A percentile compares a stretch with the other conserved stretches of the same genome.
Evolutionary conservation across 805 yeast species (phyloP).

Genomic region (Brettanomyces nanus): DNA sequence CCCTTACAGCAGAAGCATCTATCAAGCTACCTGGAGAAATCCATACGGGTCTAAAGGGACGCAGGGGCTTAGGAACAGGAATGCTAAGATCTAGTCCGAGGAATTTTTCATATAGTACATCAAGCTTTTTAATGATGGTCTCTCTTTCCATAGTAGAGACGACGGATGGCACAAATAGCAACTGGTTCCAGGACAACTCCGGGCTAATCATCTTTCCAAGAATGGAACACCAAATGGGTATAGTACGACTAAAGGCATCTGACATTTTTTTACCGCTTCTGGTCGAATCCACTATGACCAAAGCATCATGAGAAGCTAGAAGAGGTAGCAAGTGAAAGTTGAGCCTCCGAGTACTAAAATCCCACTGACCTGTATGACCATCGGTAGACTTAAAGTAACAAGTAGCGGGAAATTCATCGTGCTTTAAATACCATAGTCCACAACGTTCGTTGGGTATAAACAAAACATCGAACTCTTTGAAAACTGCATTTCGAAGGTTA

Average conservation of each 20-base stretch:
- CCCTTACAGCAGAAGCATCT: slow-evolving; percentile 1
- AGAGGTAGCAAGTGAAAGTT: slow-evolving; percentile 62
- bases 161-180: slow-evolving; percentile 35
- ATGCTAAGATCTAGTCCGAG: neutral
- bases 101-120: slow-evolving; percentile 13
- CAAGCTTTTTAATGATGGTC: slow-evolving; percentile 41
- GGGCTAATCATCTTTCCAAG: slow-evolving; percentile 48
- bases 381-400: slow-evolving; percentile 87
- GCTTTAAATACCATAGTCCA: slow-evolving; percentile 76
- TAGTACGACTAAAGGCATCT: slow-evolving; percentile 77
- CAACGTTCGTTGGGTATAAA: slow-evolving; percentile 74
- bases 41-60: slow-evolving; percentile 64
- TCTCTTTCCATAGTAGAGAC: slow-evolving; percentile 51
- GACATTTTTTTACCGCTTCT: slow-evolving; percentile 80
- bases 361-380: slow-evolving; percentile 82
- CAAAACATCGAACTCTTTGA: slow-evolving; percentile 24
- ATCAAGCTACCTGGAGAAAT: slow-evolving; percentile 17
- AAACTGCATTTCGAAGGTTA: slow-evolving; percentile 29
- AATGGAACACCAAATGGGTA: slow-evolving; percentile 90
- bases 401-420: slow-evolving; percentile 31
- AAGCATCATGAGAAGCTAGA: slow-evolving; percentile 35
- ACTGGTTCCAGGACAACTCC: slow-evolving; percentile 6
- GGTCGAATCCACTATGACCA: slow-evolving; percentile 73
- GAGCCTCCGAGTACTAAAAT: slow-evolving; percentile 62
- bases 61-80: slow-evolving; percentile 14